phyloP scores from a whole-genome alignment of 257 asterid genomes.

The Nicotiana obtusifolia region DNA sequence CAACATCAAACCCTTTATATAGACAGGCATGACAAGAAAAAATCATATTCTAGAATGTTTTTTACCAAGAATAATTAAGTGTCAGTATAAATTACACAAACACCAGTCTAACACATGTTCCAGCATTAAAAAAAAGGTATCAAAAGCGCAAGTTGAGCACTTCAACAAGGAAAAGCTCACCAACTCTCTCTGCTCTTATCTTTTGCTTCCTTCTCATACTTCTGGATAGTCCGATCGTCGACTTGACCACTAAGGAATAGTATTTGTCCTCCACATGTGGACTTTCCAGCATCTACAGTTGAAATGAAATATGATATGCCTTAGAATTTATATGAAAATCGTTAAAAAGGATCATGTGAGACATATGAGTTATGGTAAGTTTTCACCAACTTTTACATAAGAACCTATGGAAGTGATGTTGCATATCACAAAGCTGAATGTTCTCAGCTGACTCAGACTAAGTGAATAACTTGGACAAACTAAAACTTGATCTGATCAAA shows the following conservation, averaged over 20 bases:
- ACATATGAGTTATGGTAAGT: neutral
- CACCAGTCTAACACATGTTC: neutral
- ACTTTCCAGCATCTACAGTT: conserved; percentile 91
- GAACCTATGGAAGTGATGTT: neutral
- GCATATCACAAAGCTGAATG: neutral
- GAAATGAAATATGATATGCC: conserved; percentile 8
- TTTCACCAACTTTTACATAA: neutral
- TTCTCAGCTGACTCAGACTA: neutral
- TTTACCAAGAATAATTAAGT: neutral
- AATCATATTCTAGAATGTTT: neutral
- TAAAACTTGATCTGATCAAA: neutral
- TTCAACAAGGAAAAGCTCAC: conserved; percentile 37
- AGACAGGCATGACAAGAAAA: neutral
- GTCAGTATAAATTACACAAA: too few relatives aligned
- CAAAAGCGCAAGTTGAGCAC: neutral
- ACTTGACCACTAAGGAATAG: conserved; percentile 93
- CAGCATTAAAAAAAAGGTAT: neutral
- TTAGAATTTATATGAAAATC: neutral
- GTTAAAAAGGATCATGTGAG: neutral
- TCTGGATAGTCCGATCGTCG: conserved; percentile 94
- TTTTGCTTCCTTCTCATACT: conserved; percentile 96
- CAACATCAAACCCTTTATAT: neutral
- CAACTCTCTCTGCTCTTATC: conserved; percentile 97
- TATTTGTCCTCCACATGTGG: conserved; percentile 94
- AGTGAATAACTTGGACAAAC: neutral